A percentile compares a stretch with the other conserved stretches of the same genome.
Evolutionary conservation across 192 early-diverging fungal genomes (phyloP).

Genomic region (Spinellus fusiger): DNA sequence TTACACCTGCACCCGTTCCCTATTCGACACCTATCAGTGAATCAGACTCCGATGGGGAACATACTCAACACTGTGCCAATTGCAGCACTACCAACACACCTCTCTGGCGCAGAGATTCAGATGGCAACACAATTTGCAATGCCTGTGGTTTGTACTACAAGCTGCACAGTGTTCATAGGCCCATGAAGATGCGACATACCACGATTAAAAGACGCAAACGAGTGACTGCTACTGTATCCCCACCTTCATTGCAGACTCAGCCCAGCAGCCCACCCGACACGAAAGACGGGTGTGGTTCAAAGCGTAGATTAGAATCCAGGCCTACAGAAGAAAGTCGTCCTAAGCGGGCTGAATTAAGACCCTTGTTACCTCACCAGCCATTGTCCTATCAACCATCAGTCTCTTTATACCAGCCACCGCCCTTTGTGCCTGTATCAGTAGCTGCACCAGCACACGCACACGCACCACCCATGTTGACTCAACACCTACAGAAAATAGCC

Average conservation of each 20-base stretch:
- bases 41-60: not conserved
- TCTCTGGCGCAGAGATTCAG: slow-evolving; percentile 67
- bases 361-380: slow-evolving; percentile 5
- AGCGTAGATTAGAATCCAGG: not conserved
- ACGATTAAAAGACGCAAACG: slow-evolving; percentile 64
- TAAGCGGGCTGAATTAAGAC: slow-evolving; percentile 9
- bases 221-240: slow-evolving; percentile 9
- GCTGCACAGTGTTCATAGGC: slow-evolving; percentile 69
- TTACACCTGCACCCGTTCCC: slow-evolving; percentile 3
- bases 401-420: not conserved
- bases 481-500: not conserved
- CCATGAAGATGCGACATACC: slow-evolving; percentile 62
- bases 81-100: slow-evolving; percentile 66
- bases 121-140: slow-evolving; percentile 76
- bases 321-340: not conserved
- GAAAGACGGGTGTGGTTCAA: not conserved
- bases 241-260: not conserved
- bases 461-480: not conserved
- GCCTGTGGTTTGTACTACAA: slow-evolving; percentile 90
- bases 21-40: not conserved
- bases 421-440: not conserved
- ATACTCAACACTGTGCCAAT: slow-evolving; percentile 51
- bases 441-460: not conserved
- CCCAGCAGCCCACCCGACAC: slow-evolving; percentile 1
- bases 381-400: not conserved